Conservation (phyloP, 768 basidiomycete genomes). For the Suillus decipiens region DNA sequence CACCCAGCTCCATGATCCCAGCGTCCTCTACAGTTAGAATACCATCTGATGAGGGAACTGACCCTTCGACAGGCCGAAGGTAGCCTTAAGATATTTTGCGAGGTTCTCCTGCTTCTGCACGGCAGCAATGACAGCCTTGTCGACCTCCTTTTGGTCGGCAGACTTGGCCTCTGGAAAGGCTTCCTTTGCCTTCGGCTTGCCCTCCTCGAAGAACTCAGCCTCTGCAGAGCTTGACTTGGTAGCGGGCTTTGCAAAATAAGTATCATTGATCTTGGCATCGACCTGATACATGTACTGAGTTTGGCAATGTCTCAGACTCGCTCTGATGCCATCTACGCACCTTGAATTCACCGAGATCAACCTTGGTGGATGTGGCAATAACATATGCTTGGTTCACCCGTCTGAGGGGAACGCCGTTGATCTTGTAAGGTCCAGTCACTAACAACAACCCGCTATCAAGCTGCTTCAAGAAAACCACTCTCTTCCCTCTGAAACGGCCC, state of each 20-base stretch:
- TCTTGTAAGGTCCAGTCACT: slow-evolving; percentile 96
- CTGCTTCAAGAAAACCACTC: slow-evolving; percentile 98
- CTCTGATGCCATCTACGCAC: slow-evolving; percentile 43
- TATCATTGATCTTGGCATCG: slow-evolving; percentile 89
- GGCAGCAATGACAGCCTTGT: slow-evolving; percentile 75
- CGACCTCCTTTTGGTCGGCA: slow-evolving; percentile 87
- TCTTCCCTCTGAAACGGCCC: slow-evolving; percentile 97
- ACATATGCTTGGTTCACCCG: slow-evolving; percentile 99
- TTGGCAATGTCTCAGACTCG: background rate
- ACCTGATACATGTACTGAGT: slow-evolving; percentile 46
- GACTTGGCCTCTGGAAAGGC: slow-evolving; percentile 85
- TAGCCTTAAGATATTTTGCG: slow-evolving; percentile 88
- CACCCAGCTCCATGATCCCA: slow-evolving; percentile 19
- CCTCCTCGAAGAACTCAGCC: slow-evolving; percentile 95
- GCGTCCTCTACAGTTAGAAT: slow-evolving; percentile 56
- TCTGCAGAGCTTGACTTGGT: slow-evolving; percentile 81
- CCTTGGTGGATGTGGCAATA: slow-evolving; percentile 95
- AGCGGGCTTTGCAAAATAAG: slow-evolving; percentile 86
- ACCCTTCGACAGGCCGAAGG: slow-evolving; percentile 94
- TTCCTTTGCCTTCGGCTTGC: slow-evolving; percentile 89
- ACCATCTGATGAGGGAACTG: slow-evolving; percentile 94
- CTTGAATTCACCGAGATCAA: slow-evolving; percentile 75
- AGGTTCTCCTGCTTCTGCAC: slow-evolving; percentile 92
- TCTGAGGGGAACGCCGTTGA: slow-evolving; percentile 97
- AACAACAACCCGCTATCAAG: slow-evolving; percentile 88